phyloP scores from a whole-genome alignment of 805 yeast species.

The Saccharomyces kudriavzevii region DNA sequence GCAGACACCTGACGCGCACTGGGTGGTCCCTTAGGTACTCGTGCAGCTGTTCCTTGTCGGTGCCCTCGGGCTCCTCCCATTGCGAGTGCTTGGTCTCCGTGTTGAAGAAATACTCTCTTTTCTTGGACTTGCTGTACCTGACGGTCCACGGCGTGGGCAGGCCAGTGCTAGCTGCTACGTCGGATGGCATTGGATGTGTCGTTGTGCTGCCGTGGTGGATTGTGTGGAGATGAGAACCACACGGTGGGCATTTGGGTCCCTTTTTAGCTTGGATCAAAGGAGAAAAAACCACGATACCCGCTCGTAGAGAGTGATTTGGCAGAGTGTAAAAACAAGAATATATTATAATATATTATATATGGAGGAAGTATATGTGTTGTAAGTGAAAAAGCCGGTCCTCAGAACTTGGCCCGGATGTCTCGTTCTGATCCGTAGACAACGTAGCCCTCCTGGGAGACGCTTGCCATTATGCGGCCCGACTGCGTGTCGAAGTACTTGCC shows the following conservation, averaged over 20 bases:
- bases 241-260: neutral
- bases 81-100: slow-evolving; percentile 61
- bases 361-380: neutral
- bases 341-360: neutral
- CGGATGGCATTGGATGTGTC: neutral
- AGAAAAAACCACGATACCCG: neutral
- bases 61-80: slow-evolving; percentile 89
- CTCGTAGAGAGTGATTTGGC: neutral
- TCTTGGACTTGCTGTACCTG: slow-evolving; percentile 66
- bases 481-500: slow-evolving; percentile 47
- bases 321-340: neutral
- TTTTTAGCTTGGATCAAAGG: neutral
- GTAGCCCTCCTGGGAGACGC: slow-evolving; percentile 60
- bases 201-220: neutral
- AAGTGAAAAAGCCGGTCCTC: neutral
- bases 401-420: slow-evolving; percentile 17
- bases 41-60: slow-evolving; percentile 53
- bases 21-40: slow-evolving; percentile 51
- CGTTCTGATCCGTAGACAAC: slow-evolving; percentile 19
- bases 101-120: slow-evolving; percentile 77
- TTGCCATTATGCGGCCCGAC: slow-evolving; percentile 47
- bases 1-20: slow-evolving; percentile 69
- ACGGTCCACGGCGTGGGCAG: slow-evolving; percentile 83
- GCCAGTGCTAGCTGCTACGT: slow-evolving; percentile 43
- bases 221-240: neutral